Evolutionary conservation across 139 green algal genomes (phyloP).

Genomic region (Tetradesmus obliquus): DNA sequence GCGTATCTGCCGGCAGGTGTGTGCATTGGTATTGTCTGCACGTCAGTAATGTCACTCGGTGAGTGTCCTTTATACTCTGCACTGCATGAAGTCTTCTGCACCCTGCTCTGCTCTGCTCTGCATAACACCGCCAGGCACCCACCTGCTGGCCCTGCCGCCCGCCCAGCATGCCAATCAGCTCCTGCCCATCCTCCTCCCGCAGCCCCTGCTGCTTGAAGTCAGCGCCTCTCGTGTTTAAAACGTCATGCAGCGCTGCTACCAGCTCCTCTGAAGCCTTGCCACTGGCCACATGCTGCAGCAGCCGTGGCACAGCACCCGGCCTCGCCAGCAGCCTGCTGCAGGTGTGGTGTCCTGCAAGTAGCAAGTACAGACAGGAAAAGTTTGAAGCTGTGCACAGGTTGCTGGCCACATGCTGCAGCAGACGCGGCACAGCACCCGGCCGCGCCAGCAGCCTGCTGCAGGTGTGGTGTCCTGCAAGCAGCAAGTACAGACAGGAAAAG

Average conservation of each 20-base stretch:
- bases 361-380: too few relatives aligned
- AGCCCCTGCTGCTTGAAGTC: neutral
- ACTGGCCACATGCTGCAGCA: conserved; percentile 51
- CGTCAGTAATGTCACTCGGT: too few relatives aligned
- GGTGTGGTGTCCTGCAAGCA: conserved; percentile 29
- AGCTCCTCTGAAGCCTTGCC: conserved; percentile 38
- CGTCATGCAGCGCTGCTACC: conserved; percentile 20
- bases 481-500: too few relatives aligned
- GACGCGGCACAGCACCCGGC: conserved; percentile 53
- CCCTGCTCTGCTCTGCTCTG: neutral
- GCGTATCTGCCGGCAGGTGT: too few relatives aligned
- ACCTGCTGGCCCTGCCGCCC: conserved; percentile 3
- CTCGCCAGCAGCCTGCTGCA: conserved; percentile 49
- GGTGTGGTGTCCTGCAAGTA: conserved; percentile 29
- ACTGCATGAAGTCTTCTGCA: neutral
- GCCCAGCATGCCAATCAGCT: conserved; percentile 15
- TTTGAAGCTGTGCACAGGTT: too few relatives aligned
- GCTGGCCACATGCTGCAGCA: conserved; percentile 53
- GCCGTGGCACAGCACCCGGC: conserved; percentile 53
- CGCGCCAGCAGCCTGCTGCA: conserved; percentile 49
- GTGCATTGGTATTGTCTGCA: too few relatives aligned
- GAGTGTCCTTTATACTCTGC: too few relatives aligned
- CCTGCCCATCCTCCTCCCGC: neutral
- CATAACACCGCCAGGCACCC: neutral
- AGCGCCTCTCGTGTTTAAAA: neutral